These are phyloP conservation scores for Botryotinia globosa DNA, from an alignment of 2,329 filamentous ascomycete species.

Conservation along the genomic window DNA sequence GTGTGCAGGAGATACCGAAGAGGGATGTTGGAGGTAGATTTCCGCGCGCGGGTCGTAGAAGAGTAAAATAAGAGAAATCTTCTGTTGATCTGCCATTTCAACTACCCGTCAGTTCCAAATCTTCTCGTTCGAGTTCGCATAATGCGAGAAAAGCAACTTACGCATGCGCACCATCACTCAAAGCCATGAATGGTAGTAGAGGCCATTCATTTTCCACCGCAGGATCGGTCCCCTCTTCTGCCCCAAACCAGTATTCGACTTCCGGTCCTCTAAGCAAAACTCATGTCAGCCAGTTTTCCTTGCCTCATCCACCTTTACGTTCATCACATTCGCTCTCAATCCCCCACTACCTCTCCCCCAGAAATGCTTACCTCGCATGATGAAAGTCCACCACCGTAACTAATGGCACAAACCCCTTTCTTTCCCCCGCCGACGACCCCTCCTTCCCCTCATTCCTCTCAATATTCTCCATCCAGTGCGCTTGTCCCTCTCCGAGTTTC, in stretches of 20 bases:
- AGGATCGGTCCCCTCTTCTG: slow-evolving; percentile 70
- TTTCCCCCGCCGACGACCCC: slow-evolving; percentile 25
- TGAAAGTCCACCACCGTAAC: slow-evolving; percentile 82
- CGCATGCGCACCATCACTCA: slow-evolving; percentile 94
- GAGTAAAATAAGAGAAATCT: slow-evolving; percentile 98
- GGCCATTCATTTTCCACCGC: slow-evolving; percentile 84
- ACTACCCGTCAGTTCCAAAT: slow-evolving; percentile 14
- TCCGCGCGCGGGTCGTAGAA: slow-evolving; percentile 62
- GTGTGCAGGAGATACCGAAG: slow-evolving; percentile 93
- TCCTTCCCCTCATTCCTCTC: slow-evolving; percentile 26
- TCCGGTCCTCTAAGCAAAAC: slow-evolving; percentile 66
- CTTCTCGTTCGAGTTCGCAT: not conserved
- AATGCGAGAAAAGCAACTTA: slow-evolving; percentile 45
- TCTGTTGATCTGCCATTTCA: slow-evolving; percentile 65
- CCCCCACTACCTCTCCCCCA: not conserved
- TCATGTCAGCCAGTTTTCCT: slow-evolving; percentile 1
- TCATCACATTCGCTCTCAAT: not conserved
- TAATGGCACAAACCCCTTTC: slow-evolving; percentile 58
- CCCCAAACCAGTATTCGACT: slow-evolving; percentile 88
- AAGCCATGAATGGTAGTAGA: slow-evolving; percentile 90
- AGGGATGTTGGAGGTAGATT: slow-evolving; percentile 68
- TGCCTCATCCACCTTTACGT: slow-evolving; percentile 22
- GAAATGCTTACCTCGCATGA: slow-evolving; percentile 57
- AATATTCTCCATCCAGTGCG: slow-evolving; percentile 18
- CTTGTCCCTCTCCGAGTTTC: not conserved